Evolutionary conservation across 306 rosid genomes (phyloP), one percentile per base, ranked within the genome.

Genomic region (Erythrophleum fordii): DNA sequence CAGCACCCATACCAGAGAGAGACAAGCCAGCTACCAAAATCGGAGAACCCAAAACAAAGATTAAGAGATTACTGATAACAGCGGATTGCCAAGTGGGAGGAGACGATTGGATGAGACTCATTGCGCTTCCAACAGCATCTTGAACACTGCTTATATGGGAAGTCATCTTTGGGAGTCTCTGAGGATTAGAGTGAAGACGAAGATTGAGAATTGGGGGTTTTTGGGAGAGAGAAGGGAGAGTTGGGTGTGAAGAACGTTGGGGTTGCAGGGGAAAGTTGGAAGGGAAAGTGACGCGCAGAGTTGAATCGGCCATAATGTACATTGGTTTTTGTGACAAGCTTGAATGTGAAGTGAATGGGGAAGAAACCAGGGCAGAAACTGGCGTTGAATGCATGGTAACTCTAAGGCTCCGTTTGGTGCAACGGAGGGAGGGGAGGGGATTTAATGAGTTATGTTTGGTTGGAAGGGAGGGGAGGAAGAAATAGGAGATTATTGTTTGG

Each of bases 31-130:
- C 52, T 9, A 81, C 85, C 82, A 91, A 66, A 53, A 91, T 60
- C 9, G 90, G 93, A 45, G 84, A 84, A 75, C 93, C 49, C 80
- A 89, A 1, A 1, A 90, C 48, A 72, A 96, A 93, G 75, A 96
- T 96, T 45, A 89, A 17, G 26, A 84, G 6, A 71, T 92, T 96
- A 89, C 85, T 86, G 22, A 92, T 64, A 26, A 93, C 10, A 11
- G 99, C 85, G 0, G 98, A 93, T 2, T 80, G 53, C 99, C 99
- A 96, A 31, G 98, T 93, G 83, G 97, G 82, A 11, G 97, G 98
- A 1, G 92, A 90, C 6, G 98, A 86, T 77, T 83, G 99, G 80
- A 92, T 59, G 77, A 96, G 77, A 58, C 72, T 59, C 29, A 89
- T 26, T 2, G 87, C 82, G 35, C 78, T 84, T 11, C 86, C 81